A percentile compares a stretch with the other conserved stretches of the same genome.
Conservation (phyloP, 495 filamentous ascomycete genomes). For the Aspergillus wentii region DNA sequence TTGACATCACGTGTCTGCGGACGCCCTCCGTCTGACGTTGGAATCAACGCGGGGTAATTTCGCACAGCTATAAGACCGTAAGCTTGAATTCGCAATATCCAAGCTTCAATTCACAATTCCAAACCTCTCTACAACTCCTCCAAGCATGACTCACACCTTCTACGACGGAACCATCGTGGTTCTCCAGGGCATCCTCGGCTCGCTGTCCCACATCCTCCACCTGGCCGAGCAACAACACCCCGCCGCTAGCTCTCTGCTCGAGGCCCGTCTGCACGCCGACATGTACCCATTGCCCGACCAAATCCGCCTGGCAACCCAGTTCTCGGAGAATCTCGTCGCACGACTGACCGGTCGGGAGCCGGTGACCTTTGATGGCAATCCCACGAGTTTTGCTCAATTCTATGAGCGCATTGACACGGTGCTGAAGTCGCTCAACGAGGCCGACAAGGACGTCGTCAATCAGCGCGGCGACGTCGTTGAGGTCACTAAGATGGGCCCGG, state of each 20-base stretch:
- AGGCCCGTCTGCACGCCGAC: conserved; percentile 31
- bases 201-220: too few relatives aligned
- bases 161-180: too few relatives aligned
- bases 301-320: conserved; percentile 33
- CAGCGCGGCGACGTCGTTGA: conserved; percentile 7
- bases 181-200: too few relatives aligned
- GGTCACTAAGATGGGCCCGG: conserved; percentile 12
- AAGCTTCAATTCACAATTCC: too few relatives aligned
- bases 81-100: too few relatives aligned
- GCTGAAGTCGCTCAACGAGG: conserved; percentile 27
- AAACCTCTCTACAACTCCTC: too few relatives aligned
- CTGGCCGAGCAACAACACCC: too few relatives aligned
- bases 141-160: too few relatives aligned
- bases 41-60: too few relatives aligned
- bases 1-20: too few relatives aligned
- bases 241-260: conserved; percentile 15
- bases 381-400: conserved; percentile 32
- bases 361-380: conserved; percentile 24
- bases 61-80: too few relatives aligned
- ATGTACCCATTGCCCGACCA: conserved; percentile 47
- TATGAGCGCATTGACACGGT: conserved; percentile 38
- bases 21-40: too few relatives aligned
- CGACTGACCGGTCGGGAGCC: conserved; percentile 28
- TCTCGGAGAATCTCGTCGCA: conserved; percentile 23
- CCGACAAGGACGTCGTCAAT: conserved; percentile 34